Evolutionary conservation across 768 basidiomycete genomes (phyloP).

Genomic region (Asterophora lycoperdoides): DNA sequence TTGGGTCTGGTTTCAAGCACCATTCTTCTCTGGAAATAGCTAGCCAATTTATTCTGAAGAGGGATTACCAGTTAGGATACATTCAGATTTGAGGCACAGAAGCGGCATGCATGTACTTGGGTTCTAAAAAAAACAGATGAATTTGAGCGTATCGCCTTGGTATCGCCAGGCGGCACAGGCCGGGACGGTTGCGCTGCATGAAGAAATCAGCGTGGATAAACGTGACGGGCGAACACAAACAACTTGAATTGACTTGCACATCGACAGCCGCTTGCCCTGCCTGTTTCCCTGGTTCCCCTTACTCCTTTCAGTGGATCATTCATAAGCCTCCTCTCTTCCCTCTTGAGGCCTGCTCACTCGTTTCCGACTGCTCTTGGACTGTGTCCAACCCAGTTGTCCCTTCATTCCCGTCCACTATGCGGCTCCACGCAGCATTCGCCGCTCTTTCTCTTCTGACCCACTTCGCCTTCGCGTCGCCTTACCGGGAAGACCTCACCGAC

Average conservation of each 20-base stretch:
- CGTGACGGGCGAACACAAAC: not conserved
- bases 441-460: constrained; percentile 34
- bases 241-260: not conserved
- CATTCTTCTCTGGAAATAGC: too few species aligned
- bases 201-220: constrained; percentile 3
- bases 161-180: not conserved
- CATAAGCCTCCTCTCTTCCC: constrained; percentile 1
- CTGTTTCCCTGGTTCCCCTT: not conserved
- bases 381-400: not conserved
- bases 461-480: constrained; percentile 56
- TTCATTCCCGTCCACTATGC: constrained; percentile 30
- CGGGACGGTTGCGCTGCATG: not conserved
- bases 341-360: constrained; percentile 4
- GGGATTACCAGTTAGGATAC: too few species aligned
- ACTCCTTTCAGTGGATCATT: not conserved
- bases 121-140: too few species aligned
- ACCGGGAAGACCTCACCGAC: constrained; percentile 55
- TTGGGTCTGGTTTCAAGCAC: too few species aligned
- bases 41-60: too few species aligned
- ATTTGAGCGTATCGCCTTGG: not conserved
- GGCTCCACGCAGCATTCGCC: constrained; percentile 42
- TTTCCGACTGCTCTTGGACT: constrained; percentile 16
- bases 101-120: not conserved
- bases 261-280: not conserved
- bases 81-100: too few species aligned